Evolutionary conservation across 768 basidiomycete species (phyloP).

Genomic region (Lyophyllum shimeji): DNA sequence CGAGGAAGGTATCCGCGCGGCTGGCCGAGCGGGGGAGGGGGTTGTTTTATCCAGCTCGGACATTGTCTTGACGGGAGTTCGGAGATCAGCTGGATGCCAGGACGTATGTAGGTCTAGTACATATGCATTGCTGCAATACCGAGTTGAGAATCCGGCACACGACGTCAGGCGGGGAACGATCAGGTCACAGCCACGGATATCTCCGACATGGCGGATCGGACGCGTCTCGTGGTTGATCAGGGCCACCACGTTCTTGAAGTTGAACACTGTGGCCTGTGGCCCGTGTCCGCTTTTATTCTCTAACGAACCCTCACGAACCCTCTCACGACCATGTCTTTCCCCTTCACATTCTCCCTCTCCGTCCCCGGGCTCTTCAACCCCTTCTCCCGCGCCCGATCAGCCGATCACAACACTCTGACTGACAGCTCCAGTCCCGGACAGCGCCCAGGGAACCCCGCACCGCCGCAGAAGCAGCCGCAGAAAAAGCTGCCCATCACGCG

Average conservation of each 20-base stretch:
- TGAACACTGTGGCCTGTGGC: neutral
- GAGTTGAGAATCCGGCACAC: too few relatives aligned
- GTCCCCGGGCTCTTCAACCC: constrained; percentile 70
- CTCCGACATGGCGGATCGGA: too few relatives aligned
- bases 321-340: constrained; percentile 47
- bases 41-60: too few relatives aligned
- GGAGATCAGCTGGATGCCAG: too few relatives aligned
- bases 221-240: neutral
- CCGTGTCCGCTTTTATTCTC: neutral
- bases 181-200: too few relatives aligned
- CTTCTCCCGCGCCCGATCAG: constrained; percentile 35
- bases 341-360: constrained; percentile 70
- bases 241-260: neutral
- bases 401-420: neutral
- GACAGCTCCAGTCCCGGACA: neutral
- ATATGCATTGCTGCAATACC: too few relatives aligned
- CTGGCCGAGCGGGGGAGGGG: too few relatives aligned
- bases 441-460: neutral
- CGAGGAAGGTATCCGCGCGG: neutral
- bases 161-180: too few relatives aligned
- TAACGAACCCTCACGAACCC: neutral
- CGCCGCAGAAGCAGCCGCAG: constrained; percentile 3
- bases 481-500: constrained; percentile 18
- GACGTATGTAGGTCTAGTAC: too few relatives aligned
- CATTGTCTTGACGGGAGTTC: too few relatives aligned